Evolutionary conservation across 1,284 basidiomycete genomes (phyloP).

Genomic region (Psilocybe mexicana): DNA sequence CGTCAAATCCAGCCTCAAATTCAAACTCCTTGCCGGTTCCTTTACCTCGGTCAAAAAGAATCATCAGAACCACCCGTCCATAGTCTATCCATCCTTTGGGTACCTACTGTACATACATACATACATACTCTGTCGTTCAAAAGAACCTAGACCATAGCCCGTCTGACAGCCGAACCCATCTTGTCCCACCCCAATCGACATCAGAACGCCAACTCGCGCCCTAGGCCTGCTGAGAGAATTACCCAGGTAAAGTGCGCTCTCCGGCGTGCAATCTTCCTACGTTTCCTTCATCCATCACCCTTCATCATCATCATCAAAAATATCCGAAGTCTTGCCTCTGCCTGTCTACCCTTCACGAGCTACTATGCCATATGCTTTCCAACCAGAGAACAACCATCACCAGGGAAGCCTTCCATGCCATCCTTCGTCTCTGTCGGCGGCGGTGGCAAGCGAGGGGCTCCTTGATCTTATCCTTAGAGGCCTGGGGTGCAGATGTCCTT

Average conservation of each 20-base stretch:
- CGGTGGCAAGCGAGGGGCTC: slow-evolving; percentile 16
- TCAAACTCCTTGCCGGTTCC: background rate
- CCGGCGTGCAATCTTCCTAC: slow-evolving; percentile 4
- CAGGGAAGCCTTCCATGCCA: slow-evolving; percentile 19
- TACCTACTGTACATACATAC: background rate
- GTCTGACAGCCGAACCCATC: slow-evolving; percentile 10
- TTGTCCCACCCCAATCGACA: background rate
- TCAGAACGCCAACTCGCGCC: slow-evolving; percentile 1
- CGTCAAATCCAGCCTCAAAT: background rate
- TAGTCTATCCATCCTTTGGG: background rate
- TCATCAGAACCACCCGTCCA: background rate
- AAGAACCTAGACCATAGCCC: background rate
- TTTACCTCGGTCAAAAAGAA: slow-evolving; percentile 2
- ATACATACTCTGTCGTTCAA: background rate
- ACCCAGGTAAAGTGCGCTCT: slow-evolving; percentile 1
- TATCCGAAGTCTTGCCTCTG: slow-evolving; percentile 3
- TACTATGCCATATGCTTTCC: slow-evolving; percentile 10
- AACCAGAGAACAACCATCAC: slow-evolving; percentile 15
- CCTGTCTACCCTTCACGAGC: slow-evolving; percentile 2
- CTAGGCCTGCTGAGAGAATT: background rate
- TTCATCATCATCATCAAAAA: slow-evolving; percentile 9
- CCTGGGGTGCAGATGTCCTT: background rate
- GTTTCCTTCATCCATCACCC: background rate
- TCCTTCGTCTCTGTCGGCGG: slow-evolving; percentile 18
- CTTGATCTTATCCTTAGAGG: background rate